Evolutionary conservation across 164 flowering plant species (phyloP).

Genomic region (Cinnamomum micranthum): DNA sequence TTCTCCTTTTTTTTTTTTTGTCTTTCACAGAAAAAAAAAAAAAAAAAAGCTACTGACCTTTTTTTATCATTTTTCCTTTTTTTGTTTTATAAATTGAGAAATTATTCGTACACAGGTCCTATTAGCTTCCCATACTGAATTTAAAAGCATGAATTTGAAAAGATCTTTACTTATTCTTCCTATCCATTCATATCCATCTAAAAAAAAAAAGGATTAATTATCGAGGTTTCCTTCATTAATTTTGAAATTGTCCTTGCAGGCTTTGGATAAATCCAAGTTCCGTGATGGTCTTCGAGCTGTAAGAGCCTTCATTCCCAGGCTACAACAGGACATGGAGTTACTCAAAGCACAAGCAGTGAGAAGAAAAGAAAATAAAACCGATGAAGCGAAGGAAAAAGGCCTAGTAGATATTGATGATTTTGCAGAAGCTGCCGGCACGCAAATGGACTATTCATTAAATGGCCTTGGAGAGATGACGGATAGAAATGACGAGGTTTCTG

Average conservation of each 20-base stretch:
- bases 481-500: slow-evolving; percentile 21
- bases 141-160: not conserved
- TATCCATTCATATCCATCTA: not conserved
- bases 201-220: not conserved
- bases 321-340: slow-evolving; percentile 73
- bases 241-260: slow-evolving; percentile 35
- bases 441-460: slow-evolving; percentile 28
- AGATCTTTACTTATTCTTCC: not conserved
- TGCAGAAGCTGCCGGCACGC: slow-evolving; percentile 9
- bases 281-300: slow-evolving; percentile 79
- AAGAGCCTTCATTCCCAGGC: slow-evolving; percentile 67
- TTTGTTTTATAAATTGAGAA: no score
- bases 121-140: not conserved
- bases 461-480: slow-evolving; percentile 31
- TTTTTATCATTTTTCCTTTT: no score
- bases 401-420: not conserved
- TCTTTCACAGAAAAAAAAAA: no score
- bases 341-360: slow-evolving; percentile 41
- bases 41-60: no score
- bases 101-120: not conserved
- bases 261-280: slow-evolving; percentile 82
- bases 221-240: not conserved
- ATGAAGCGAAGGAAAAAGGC: slow-evolving; percentile 12
- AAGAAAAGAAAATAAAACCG: slow-evolving; percentile 22
- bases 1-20: no score